Conservation (phyloP, 208 protist genomes). For the Sergeia podlipaevii region DNA sequence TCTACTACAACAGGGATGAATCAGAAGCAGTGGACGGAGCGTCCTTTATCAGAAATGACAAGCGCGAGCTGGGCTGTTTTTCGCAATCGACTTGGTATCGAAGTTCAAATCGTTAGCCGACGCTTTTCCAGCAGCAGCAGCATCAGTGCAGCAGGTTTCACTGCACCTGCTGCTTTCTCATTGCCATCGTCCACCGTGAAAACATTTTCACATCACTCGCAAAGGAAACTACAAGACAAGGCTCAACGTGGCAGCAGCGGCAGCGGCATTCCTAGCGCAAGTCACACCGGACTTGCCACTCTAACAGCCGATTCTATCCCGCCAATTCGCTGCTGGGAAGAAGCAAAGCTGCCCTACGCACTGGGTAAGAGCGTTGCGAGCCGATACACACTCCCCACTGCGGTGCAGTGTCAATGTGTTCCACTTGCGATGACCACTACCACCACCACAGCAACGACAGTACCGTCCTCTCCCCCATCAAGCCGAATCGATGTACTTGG, state of each 20-base stretch:
- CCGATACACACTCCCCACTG: slow-evolving; percentile 57
- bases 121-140: slow-evolving; percentile 3
- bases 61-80: slow-evolving; percentile 65
- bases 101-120: slow-evolving; percentile 40
- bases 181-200: neutral
- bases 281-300: slow-evolving; percentile 3
- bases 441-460: neutral
- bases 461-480: neutral
- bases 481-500: slow-evolving; percentile 77
- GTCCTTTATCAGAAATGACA: slow-evolving; percentile 48
- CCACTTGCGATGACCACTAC: slow-evolving; percentile 26
- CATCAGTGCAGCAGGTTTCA: neutral
- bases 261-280: neutral
- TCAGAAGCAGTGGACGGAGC: slow-evolving; percentile 43
- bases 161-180: no score
- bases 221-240: neutral
- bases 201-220: neutral
- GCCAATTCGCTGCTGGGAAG: slow-evolving; percentile 83
- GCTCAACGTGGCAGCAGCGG: slow-evolving; percentile 3
- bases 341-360: slow-evolving; percentile 54
- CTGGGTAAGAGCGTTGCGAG: slow-evolving; percentile 41
- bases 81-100: slow-evolving; percentile 68
- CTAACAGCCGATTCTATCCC: slow-evolving; percentile 8
- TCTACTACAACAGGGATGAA: neutral
- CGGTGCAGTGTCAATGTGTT: slow-evolving; percentile 78